Conservation (phyloP, 768 basidiomycete species). For the Rhizopogon roseolus region DNA sequence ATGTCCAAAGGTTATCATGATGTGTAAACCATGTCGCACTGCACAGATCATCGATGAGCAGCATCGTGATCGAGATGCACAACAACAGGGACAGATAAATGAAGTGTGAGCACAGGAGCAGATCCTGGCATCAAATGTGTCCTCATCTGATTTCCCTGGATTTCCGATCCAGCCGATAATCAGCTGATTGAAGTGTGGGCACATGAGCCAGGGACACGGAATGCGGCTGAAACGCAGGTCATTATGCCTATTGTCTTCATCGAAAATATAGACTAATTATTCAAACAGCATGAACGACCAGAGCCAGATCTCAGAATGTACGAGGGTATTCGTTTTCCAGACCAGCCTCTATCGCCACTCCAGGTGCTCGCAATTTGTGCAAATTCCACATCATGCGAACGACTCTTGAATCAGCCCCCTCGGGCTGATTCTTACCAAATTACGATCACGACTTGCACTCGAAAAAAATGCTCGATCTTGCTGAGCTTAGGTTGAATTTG, state of each 20-base stretch:
- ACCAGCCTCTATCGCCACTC: slow-evolving; percentile 7
- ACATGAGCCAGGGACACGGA: no score
- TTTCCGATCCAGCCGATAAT: no score
- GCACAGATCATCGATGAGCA: no score
- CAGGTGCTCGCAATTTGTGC: slow-evolving; percentile 15
- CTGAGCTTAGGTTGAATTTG: slow-evolving; percentile 24
- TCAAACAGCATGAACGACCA: background rate
- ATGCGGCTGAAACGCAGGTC: background rate
- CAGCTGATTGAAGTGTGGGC: no score
- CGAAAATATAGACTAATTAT: background rate
- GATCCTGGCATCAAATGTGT: background rate
- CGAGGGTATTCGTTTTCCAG: background rate
- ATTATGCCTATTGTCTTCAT: background rate
- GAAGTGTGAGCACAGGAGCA: background rate
- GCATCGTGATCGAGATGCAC: no score
- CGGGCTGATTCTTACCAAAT: slow-evolving; percentile 4
- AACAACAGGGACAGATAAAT: no score
- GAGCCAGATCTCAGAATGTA: background rate
- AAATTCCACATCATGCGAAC: slow-evolving; percentile 20
- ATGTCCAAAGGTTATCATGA: no score
- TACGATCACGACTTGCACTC: slow-evolving; percentile 2
- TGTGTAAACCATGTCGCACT: no score
- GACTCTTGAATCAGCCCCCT: slow-evolving; percentile 16
- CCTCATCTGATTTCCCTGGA: no score
- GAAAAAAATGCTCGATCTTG: background rate